phyloP scores from a whole-genome alignment of 2,329 filamentous ascomycete species.

The Aspergillus arachidicola region DNA sequence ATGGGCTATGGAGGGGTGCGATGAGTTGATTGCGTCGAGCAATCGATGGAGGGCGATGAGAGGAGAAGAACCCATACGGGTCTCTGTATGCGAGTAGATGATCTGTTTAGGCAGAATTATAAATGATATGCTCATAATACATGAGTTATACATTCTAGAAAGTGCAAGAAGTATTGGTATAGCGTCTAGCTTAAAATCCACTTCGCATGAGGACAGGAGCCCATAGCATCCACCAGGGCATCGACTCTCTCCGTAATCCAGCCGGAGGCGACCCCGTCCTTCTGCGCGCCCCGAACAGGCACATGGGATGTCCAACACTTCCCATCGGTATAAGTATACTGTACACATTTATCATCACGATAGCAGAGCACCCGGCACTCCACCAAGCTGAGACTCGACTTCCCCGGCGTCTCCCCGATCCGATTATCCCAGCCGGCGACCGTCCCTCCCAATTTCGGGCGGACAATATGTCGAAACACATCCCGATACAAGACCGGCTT shows the following conservation, averaged over 20 bases:
- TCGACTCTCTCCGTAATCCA: constrained; percentile 10
- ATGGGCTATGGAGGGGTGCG: constrained; percentile 20
- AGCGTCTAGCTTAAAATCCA: background rate
- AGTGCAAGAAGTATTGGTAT: background rate
- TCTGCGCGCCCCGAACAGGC: background rate
- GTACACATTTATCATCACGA: constrained; percentile 6
- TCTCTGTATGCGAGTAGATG: background rate
- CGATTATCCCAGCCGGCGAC: constrained; percentile 30
- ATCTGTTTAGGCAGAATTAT: too few relatives aligned
- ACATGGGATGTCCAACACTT: constrained; percentile 6
- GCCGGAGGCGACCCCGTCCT: constrained; percentile 7
- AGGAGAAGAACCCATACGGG: background rate
- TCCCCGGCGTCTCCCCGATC: constrained; percentile 11
- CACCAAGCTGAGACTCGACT: background rate
- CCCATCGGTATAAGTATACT: constrained; percentile 8
- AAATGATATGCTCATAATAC: background rate
- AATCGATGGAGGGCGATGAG: constrained; percentile 1
- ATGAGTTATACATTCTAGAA: background rate
- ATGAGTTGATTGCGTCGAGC: constrained; percentile 17
- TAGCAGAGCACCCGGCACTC: constrained; percentile 10
- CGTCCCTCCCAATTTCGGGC: constrained; percentile 10
- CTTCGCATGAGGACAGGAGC: background rate
- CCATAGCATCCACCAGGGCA: constrained; percentile 1
- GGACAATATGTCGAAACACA: constrained; percentile 29
- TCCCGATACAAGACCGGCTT: constrained; percentile 28